These are phyloP conservation scores for Aquilaria agallochum DNA, from an alignment of 441 rosid species.

Conservation along the genomic window DNA sequence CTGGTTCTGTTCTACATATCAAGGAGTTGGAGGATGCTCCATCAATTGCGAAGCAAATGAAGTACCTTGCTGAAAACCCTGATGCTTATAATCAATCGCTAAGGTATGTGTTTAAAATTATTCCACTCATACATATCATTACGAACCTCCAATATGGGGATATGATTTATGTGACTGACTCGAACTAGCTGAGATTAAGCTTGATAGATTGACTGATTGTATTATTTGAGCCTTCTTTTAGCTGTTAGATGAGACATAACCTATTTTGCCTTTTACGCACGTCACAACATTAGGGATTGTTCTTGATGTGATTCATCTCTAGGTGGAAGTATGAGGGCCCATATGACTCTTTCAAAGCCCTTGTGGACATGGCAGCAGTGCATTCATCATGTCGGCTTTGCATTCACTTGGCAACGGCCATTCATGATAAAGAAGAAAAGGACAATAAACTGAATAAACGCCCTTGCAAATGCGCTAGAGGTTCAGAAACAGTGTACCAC, in stretches of 20 bases:
- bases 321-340: constrained; percentile 90
- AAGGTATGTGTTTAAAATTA: constrained; percentile 29
- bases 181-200: no score
- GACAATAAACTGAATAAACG: constrained; percentile 42
- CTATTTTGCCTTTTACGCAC: no score
- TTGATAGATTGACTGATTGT: no score
- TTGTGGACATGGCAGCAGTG: constrained; percentile 85
- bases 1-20: constrained; percentile 56
- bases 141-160: no score
- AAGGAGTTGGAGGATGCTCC: constrained; percentile 44
- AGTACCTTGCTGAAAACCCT: constrained; percentile 53
- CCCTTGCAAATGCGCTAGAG: constrained; percentile 72
- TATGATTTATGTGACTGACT: no score
- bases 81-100: constrained; percentile 59
- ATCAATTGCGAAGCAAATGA: constrained; percentile 58
- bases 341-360: constrained; percentile 79
- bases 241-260: no score
- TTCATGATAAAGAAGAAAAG: constrained; percentile 60
- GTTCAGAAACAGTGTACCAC: constrained; percentile 52
- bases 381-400: constrained; percentile 90
- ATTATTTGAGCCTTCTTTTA: no score
- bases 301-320: constrained; percentile 11
- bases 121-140: no score
- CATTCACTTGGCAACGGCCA: constrained; percentile 64
- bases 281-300: constrained; percentile 6